A percentile compares a stretch with the other conserved stretches of the same genome.
phyloP scores from a whole-genome alignment of 441 rosid genomes.

The Macaranga tanarius region DNA sequence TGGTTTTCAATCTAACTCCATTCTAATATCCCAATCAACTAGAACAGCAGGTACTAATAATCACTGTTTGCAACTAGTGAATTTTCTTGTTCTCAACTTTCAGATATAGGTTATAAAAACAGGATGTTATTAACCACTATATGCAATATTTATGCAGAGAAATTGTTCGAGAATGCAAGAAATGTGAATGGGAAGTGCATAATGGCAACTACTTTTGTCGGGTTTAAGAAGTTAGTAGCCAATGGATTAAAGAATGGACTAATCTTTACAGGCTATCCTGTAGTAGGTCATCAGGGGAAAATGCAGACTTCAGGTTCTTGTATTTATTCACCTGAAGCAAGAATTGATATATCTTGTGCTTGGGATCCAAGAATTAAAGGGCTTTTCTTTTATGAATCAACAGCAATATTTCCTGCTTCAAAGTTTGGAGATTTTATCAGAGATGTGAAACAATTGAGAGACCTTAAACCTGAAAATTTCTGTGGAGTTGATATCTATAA shows the following conservation, averaged over 20 bases:
- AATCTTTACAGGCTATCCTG: slow-evolving; percentile 73
- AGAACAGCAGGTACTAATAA: slow-evolving; percentile 52
- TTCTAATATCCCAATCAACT: slow-evolving; percentile 50
- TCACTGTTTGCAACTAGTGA: not conserved
- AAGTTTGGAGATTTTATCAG: slow-evolving; percentile 51
- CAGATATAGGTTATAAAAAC: not conserved
- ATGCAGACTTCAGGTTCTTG: slow-evolving; percentile 85
- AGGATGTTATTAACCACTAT: not conserved
- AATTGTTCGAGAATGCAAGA: slow-evolving; percentile 45
- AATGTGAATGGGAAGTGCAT: slow-evolving; percentile 56
- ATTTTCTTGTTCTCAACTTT: not conserved
- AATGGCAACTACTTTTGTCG: slow-evolving; percentile 52
- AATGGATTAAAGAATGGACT: slow-evolving; percentile 70
- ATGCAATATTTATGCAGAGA: slow-evolving; percentile 46
- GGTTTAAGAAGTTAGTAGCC: slow-evolving; percentile 54
- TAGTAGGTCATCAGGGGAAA: slow-evolving; percentile 72
- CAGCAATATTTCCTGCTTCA: slow-evolving; percentile 57
- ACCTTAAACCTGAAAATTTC: slow-evolving; percentile 48
- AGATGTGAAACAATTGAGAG: slow-evolving; percentile 63
- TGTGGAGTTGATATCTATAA: slow-evolving; percentile 74
- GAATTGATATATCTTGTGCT: slow-evolving; percentile 53
- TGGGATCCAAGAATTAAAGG: slow-evolving; percentile 84
- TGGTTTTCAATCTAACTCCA: slow-evolving; percentile 67
- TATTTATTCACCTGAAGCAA: slow-evolving; percentile 49
- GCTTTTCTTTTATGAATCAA: slow-evolving; percentile 70